Base-by-base conservation (phyloP, 2,329 filamentous ascomycete species). In the Beauveria scarabaeidicola region DNA sequence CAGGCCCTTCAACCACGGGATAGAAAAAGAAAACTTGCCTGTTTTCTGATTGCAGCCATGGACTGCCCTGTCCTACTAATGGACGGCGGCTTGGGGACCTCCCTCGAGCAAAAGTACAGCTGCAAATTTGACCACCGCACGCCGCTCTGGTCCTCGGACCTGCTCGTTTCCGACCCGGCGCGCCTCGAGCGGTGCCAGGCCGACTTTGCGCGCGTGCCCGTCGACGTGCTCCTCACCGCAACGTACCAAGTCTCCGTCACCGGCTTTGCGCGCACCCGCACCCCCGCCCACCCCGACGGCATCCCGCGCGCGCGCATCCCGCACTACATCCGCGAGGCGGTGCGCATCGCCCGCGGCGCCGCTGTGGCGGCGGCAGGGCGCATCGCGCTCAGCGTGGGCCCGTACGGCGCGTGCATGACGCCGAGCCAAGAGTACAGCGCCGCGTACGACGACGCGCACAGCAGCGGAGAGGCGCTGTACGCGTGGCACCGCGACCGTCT, bases 71-170 rank as follows among this genome's bases (percentile, higher is more conserved):
- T 81, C 61, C 70, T 77, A 62, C 72, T 89, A 52, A 78, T 89
- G 43, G 86, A 89, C 67, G 86, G 86, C 57, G 86, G 86, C 8
- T 78, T 89, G 23, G 86, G 86, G 38, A 89, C 86, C 3, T 82
- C 84, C 0, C 81, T 89, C 3, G 79, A 86, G 66, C 80, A 84
- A 61, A 72, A 78, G 29, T 81, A 86, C 68, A 70, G 71, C 59
- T 67, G 81, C 61, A 73, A 68, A 15, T 89, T 88, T 69, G 69
- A 73, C 29, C 67, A 73, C 41, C 74, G 71, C 11, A 81, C 77
- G 9, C 86, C 86, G 0, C 78, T 89, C 43, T 89, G 86, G 86
- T 87, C 86, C 0, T 85, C 84, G 0, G 80, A 88, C 66, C 76
- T 88, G 6, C 77, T 89, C n/a, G 66, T 87, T 57, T 74, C 78